These are phyloP conservation scores for Colletotrichum trifolii DNA, from an alignment of 2,329 filamentous ascomycete species.

Conservation along the genomic window DNA sequence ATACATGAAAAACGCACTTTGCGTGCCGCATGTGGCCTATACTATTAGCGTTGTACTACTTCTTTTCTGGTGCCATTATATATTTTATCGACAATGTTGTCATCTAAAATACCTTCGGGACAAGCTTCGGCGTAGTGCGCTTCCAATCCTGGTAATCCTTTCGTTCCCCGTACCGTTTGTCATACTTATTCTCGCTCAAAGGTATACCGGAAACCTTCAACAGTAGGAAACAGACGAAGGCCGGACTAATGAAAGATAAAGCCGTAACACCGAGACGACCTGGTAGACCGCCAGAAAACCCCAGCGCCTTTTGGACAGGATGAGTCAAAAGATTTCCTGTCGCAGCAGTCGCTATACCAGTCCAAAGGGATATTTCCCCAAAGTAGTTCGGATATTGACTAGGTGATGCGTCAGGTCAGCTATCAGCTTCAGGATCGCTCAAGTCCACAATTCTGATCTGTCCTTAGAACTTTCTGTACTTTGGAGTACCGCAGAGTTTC, in stretches of 20 bases:
- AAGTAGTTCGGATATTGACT: conserved; percentile 77
- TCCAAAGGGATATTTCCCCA: conserved; percentile 77
- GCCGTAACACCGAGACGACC: conserved; percentile 46
- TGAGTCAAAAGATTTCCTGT: conserved; percentile 65
- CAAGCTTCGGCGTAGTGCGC: conserved; percentile 71
- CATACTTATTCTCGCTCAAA: conserved; percentile 76
- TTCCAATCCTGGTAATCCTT: conserved; percentile 78
- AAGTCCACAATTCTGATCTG: no score
- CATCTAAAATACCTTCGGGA: conserved; percentile 65
- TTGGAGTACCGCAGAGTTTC: not conserved
- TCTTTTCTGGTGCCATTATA: not conserved
- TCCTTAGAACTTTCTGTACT: no score
- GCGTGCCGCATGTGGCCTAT: no score
- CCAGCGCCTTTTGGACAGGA: conserved; percentile 68
- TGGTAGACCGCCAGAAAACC: conserved; percentile 57
- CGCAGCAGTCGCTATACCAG: conserved; percentile 70
- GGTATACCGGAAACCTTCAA: conserved; percentile 73
- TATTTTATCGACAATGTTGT: not conserved
- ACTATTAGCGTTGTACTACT: not conserved
- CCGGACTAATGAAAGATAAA: conserved; percentile 69
- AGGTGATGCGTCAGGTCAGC: not conserved
- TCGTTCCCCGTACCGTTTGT: conserved; percentile 70
- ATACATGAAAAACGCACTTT: no score
- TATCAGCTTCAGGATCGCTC: no score
- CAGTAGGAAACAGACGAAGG: conserved; percentile 72